Evolutionary conservation across 148 eudicot species (phyloP), one percentile per base, ranked within the genome.

Genomic region (Heliosperma pusillum): DNA sequence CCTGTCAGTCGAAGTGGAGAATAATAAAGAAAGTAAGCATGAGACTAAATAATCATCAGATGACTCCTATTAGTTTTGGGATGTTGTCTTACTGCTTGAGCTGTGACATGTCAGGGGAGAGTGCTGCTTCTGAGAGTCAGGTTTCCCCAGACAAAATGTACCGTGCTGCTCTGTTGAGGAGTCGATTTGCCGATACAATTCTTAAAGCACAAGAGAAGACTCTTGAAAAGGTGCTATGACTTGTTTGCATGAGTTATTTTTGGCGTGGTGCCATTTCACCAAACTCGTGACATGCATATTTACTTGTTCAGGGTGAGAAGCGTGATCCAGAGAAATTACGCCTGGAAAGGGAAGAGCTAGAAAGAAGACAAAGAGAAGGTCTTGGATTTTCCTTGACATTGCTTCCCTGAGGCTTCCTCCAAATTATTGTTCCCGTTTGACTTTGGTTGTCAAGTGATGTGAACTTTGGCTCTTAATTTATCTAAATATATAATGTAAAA

Each of bases 71-170:
- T 86, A 78, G 83, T 82, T 85, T 86, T 82, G 78, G 79, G 42
- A 81, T 86, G 80, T 85, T 82, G 81, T 89, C 97, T 89, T 80
- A 89, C 83, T 75, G 80, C 69, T 84, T 85, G 70, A 85, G 87
- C 88, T 86, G 78, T 88, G 80, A 83, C 77, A 73, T 87, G 83
- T 81, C 89, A 91, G 98, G 93, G 91, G 97, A 89, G 91, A 85
- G 82, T 85, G 93, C 86, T 86, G 88, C 87, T 83, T 79, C 75
- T 74, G 97, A 89, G 86, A 93, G 94, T 88, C 93, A 89, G 89
- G 93, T 87, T 91, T 93, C 98, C 86, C 98, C 98, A 69, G 93
- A 88, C 59, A 93, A 93, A 87, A 89, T 87, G 64, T 93, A 93
- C 81, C 93, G 98, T 77, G 98, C 98, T 72, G 98, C 98, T 82